Percentiles rank a stretch among this genome's conserved stretches.
These are phyloP conservation scores for Xylariaceae sp. DNA, from an alignment of 2,329 filamentous ascomycete genomes.

Conservation along the genomic window DNA sequence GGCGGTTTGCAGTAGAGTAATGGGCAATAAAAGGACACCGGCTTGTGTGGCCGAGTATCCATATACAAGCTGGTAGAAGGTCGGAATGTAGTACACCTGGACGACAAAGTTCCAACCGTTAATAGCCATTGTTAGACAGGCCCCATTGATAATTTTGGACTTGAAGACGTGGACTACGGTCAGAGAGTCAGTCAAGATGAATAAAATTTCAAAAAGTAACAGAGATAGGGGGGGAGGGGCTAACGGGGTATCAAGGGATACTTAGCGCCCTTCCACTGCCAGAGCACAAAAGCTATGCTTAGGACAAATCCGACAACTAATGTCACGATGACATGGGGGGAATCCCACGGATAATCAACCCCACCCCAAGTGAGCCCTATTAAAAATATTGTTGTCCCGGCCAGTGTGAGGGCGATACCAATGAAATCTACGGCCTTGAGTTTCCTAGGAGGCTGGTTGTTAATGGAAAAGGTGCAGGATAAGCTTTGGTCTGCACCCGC, in stretches of 20 bases:
- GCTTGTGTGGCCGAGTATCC: slow-evolving; percentile 51
- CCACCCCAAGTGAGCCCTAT: slow-evolving; percentile 66
- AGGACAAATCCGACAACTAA: slow-evolving; percentile 57
- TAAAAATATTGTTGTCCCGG: slow-evolving; percentile 54
- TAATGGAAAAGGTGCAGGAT: not conserved
- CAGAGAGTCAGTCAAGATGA: not conserved
- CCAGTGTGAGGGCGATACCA: slow-evolving; percentile 54
- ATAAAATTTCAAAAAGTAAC: slow-evolving; percentile 13
- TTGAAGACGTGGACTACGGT: slow-evolving; percentile 59
- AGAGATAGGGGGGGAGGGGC: slow-evolving; percentile 17
- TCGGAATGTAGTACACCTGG: slow-evolving; percentile 58
- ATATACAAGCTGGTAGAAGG: slow-evolving; percentile 55
- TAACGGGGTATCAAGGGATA: slow-evolving; percentile 55
- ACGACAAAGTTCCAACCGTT: slow-evolving; percentile 66
- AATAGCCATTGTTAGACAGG: slow-evolving; percentile 62
- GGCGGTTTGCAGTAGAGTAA: slow-evolving; percentile 52
- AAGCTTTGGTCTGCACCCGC: not conserved
- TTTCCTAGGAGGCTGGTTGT: slow-evolving; percentile 42
- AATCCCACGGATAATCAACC: slow-evolving; percentile 62
- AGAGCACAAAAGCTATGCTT: slow-evolving; percentile 58
- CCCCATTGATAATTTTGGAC: slow-evolving; percentile 59
- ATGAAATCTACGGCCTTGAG: slow-evolving; percentile 59
- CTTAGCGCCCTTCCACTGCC: slow-evolving; percentile 57
- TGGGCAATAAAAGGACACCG: slow-evolving; percentile 51
- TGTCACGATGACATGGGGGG: slow-evolving; percentile 60